Base-by-base conservation (phyloP, 805 yeast genomes). In the Priceomyces carsonii region DNA sequence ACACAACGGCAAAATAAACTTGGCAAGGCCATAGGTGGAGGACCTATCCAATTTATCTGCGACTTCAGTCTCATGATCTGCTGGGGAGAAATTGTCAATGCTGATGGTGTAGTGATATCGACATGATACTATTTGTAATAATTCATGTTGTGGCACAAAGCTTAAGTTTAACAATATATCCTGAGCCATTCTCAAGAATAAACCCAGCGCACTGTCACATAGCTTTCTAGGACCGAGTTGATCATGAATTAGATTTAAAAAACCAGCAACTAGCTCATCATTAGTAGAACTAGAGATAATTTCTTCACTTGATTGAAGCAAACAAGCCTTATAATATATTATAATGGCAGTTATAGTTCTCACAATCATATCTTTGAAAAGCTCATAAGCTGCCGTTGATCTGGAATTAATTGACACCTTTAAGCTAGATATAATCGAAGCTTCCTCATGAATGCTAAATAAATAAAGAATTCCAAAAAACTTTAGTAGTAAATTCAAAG, bases 41-140 rank as follows among this genome's bases (percentile, higher is more conserved):
- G 31, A 36, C 22, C 42, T 38, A 24, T 66, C 63, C 35, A 68
- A 45, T 10, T 48, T 50, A 2, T 53, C 57, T 10, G 45, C 45
- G 19, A 42, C 38, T n/a, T 57, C 59, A 25, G 71, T 56, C 25
- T 55, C 69, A 50, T 91, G 98, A 42, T 87, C 84, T 26, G 67
- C 73, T 0, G 93, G 87, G 2, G 68, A 67, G 42, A 78, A 79
- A 12, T 69, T 67, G 9, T 82, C 87, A 8, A 77, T 66, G 1
- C 80, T 64, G 3, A 89, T 63, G 2, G 66, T 60, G 33, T 86
- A 70, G 29, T 88, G 95, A 48, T 82, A 88, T 7, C 85, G 72
- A 54, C 99, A 93, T 43, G 79, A 71, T 15, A 93, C 59, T 21
- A 87, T 71, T 50, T 91, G 98, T 6, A 87, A 71, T 30, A 91